Percentiles rank a stretch among this genome's conserved stretches.
phyloP scores from a whole-genome alignment of 2,329 filamentous ascomycete species.

The Neonectria sp. region DNA sequence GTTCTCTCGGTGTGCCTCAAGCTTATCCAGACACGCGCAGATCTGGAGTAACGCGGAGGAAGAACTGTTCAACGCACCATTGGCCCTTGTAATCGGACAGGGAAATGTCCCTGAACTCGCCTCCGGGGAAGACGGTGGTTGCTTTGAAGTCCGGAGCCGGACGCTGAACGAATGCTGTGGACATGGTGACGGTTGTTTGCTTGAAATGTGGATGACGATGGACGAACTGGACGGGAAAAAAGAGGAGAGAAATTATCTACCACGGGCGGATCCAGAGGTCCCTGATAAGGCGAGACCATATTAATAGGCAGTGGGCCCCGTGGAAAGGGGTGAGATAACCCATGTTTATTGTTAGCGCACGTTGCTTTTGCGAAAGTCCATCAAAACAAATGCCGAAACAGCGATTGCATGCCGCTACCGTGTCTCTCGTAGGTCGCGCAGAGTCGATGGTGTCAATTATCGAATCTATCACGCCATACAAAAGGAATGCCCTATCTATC shows the following conservation, averaged over 20 bases:
- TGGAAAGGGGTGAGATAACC: slow-evolving; percentile 9
- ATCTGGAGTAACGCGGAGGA: no score
- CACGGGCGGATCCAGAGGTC: background rate
- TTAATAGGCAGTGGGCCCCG: background rate
- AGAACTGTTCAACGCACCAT: slow-evolving; percentile 55
- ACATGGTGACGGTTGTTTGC: slow-evolving; percentile 52
- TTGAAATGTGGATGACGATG: background rate
- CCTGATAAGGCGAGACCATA: background rate
- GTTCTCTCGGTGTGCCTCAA: background rate
- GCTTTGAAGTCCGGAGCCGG: slow-evolving; percentile 66
- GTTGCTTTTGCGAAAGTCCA: background rate
- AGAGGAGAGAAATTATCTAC: background rate
- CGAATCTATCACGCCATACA: background rate
- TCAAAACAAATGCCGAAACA: background rate
- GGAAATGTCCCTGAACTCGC: slow-evolving; percentile 63
- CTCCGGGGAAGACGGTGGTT: slow-evolving; percentile 64
- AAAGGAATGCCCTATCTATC: background rate
- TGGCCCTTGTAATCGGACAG: slow-evolving; percentile 63
- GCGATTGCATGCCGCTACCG: background rate
- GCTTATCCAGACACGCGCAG: no score
- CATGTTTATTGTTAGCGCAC: slow-evolving; percentile 4
- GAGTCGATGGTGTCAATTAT: background rate
- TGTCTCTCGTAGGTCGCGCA: background rate
- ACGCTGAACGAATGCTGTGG: slow-evolving; percentile 63
- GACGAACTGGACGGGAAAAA: background rate